Evolutionary conservation across 768 basidiomycete genomes (phyloP).

Genomic region (Suillus clintonianus): DNA sequence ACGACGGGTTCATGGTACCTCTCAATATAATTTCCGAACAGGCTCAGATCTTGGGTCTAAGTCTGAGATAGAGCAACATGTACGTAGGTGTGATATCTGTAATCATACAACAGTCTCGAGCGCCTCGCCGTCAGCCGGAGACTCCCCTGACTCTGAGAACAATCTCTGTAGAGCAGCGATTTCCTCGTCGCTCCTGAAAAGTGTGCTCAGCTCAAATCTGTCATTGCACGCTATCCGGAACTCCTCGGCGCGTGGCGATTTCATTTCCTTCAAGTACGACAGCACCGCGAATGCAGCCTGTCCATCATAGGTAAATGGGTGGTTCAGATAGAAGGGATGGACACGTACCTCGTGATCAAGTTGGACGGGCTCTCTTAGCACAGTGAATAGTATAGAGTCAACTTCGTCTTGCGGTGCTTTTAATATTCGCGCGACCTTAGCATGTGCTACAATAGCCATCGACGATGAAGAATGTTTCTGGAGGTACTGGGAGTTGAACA

Average conservation of each 20-base stretch:
- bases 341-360: constrained; percentile 51
- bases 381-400: constrained; percentile 56
- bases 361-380: constrained; percentile 43
- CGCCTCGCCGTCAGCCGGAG: background rate
- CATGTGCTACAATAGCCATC: constrained; percentile 60
- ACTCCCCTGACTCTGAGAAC: constrained; percentile 20
- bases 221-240: constrained; percentile 56
- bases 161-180: constrained; percentile 39
- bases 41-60: background rate
- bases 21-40: background rate
- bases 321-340: background rate
- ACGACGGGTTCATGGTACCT: background rate
- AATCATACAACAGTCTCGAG: constrained; percentile 1
- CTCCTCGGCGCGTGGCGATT: constrained; percentile 58
- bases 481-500: constrained; percentile 75
- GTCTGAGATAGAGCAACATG: background rate
- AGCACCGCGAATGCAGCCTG: constrained; percentile 57
- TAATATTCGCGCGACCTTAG: constrained; percentile 53
- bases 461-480: constrained; percentile 58
- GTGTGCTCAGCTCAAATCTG: constrained; percentile 61
- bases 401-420: constrained; percentile 56
- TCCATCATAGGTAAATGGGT: background rate
- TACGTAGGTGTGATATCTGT: background rate
- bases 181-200: constrained; percentile 63
- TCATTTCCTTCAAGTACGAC: constrained; percentile 48